These are phyloP conservation scores for Kazachstania psychrophila DNA, from an alignment of 805 yeast genomes.

Conservation along the genomic window DNA sequence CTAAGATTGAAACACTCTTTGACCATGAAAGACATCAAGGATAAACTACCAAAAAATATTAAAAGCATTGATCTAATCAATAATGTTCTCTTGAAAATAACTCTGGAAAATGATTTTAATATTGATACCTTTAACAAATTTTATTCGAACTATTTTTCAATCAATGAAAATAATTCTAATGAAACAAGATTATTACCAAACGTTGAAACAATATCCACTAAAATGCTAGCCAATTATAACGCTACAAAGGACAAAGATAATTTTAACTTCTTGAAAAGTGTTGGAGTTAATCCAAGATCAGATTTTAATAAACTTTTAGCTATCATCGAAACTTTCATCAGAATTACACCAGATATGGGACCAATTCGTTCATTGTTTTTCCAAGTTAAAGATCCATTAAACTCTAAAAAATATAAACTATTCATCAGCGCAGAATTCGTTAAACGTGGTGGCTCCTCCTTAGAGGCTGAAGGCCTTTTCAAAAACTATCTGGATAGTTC, in stretches of 20 bases:
- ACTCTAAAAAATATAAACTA: slow-evolving; percentile 15
- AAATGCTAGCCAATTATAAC: slow-evolving; percentile 18
- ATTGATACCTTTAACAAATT: slow-evolving; percentile 11
- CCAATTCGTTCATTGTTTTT: slow-evolving; percentile 14
- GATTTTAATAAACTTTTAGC: slow-evolving; percentile 10
- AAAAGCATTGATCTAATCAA: slow-evolving; percentile 18
- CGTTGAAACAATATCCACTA: slow-evolving; percentile 14
- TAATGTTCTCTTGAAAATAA: slow-evolving; percentile 15
- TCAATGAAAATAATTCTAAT: slow-evolving; percentile 3
- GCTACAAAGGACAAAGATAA: slow-evolving; percentile 7
- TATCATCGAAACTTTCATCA: slow-evolving; percentile 16
- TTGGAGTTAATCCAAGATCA: slow-evolving; percentile 7
- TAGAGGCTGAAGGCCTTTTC: slow-evolving; percentile 19
- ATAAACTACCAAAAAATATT: slow-evolving; percentile 12
- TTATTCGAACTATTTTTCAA: slow-evolving; percentile 11
- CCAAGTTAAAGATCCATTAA: slow-evolving; percentile 16
- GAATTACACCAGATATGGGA: slow-evolving; percentile 14
- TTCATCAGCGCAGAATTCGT: slow-evolving; percentile 22
- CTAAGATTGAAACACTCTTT: slow-evolving; percentile 7
- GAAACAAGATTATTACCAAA: slow-evolving; percentile 10
- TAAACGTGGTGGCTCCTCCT: slow-evolving; percentile 15
- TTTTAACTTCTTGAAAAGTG: slow-evolving; percentile 17
- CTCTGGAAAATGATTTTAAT: slow-evolving; percentile 7
- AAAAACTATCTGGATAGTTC: slow-evolving; percentile 13
- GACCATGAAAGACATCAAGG: slow-evolving; percentile 8